Evolutionary conservation across 805 yeast genomes (phyloP), one percentile per base, ranked within the genome.

Genomic region (Metschnikowia kunwiensis): DNA sequence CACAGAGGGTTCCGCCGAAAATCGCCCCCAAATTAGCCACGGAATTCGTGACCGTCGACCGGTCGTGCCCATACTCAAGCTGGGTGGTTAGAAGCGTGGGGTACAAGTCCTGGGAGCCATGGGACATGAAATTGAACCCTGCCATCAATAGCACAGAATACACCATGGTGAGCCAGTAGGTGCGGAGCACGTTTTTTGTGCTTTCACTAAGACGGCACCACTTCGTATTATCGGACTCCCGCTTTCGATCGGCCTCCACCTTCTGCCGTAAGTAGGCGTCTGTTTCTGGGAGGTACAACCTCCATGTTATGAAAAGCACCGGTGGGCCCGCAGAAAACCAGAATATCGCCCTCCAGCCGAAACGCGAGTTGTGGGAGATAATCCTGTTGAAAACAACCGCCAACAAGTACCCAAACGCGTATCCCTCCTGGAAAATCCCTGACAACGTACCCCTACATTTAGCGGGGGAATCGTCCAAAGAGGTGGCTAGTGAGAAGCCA

Each of bases 351-450:
- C 84, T 73, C 87, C 87, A 81, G 0, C 68, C 63, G 44, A 78
- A 75, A 1, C 62, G 48, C 4, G 79, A 63, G 40, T 68, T 73
- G 42, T 41, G 38, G n/a, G 47, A 41, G 27, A 81, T 73, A 22
- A 82, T 82, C 55, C 86, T 67, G 43, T 75, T 74, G 62, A 80
- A 81, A 16, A 80, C 65, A 32, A 79, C 84, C 5, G 79, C 86
- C 41, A 80, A 53, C 17, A 81, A 60, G 49, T 79, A 80, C 16
- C 88, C 88, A 31, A 81, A 70, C 1, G 84, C 81, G 48, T 81
- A 86, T 43, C 95, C 95, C 56, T 85, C 83, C 60, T 86, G 95
- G 54, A 86, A 75, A 27, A 84, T 57, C 31, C 86, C 86, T 23
- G 80, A 73, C 31, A 80, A 58, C 39, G 79, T 66, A 30, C 85